phyloP scores from a whole-genome alignment of 176 grass and related monocot species.

The barley (Hordeum vulgare) region DNA sequence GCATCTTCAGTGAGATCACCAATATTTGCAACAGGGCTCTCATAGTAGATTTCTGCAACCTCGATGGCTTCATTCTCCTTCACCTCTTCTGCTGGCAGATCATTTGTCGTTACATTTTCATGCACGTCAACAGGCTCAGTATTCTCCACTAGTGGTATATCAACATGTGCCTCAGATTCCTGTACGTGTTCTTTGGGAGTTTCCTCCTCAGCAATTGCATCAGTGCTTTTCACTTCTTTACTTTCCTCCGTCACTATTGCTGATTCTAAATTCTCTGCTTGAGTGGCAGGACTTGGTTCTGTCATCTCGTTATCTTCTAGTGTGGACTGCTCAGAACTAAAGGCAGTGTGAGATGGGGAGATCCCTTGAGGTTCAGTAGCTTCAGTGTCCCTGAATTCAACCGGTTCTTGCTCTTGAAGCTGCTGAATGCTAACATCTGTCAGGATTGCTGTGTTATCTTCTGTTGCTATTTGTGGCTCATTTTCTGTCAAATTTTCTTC shows the following conservation, averaged over 20 bases:
- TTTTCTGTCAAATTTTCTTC: not conserved
- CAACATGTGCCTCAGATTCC: not conserved
- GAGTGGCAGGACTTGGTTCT: slow-evolving; percentile 9
- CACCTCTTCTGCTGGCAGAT: not conserved
- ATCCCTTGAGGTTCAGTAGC: slow-evolving; percentile 14
- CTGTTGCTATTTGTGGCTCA: not conserved
- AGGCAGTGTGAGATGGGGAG: not conserved
- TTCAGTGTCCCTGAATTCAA: slow-evolving; percentile 19
- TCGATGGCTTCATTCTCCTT: slow-evolving; percentile 1
- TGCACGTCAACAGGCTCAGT: slow-evolving; percentile 9
- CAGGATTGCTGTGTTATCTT: not conserved
- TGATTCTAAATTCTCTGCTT: slow-evolving; percentile 20
- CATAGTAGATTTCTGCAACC: slow-evolving; percentile 4
- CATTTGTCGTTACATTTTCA: not conserved
- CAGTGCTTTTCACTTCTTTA: slow-evolving; percentile 6
- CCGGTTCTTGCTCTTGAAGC: slow-evolving; percentile 20
- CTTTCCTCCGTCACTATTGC: slow-evolving; percentile 14
- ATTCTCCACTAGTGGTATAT: slow-evolving; percentile 17
- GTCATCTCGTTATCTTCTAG: not conserved
- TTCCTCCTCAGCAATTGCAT: not conserved
- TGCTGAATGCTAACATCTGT: not conserved
- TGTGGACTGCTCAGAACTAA: slow-evolving; percentile 1
- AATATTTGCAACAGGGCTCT: not conserved
- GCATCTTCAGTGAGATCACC: not conserved
- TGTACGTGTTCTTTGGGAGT: not conserved